These are phyloP conservation scores for Ascochyta viciae-villosae DNA, from an alignment of 2,329 filamentous ascomycete species.

Conservation along the genomic window DNA sequence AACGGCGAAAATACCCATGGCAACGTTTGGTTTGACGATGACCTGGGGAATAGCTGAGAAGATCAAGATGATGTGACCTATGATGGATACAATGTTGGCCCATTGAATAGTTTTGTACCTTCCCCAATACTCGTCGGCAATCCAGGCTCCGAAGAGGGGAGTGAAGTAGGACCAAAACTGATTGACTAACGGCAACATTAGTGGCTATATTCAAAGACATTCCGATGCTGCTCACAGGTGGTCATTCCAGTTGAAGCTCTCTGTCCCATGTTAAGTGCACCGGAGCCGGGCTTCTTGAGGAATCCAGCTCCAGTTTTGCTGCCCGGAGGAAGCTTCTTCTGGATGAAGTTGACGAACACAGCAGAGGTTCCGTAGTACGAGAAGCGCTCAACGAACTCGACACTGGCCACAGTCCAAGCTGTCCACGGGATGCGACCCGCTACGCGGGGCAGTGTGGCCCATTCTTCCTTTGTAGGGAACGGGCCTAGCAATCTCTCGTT, in stretches of 20 bases:
- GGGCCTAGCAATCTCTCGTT: slow-evolving; percentile 30
- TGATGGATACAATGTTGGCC: slow-evolving; percentile 65
- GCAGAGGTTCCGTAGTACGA: slow-evolving; percentile 49
- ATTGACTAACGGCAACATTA: slow-evolving; percentile 48
- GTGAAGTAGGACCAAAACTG: slow-evolving; percentile 65
- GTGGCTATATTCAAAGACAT: background rate
- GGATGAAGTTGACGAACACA: slow-evolving; percentile 50
- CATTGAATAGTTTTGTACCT: slow-evolving; percentile 66
- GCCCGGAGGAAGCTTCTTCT: slow-evolving; percentile 40
- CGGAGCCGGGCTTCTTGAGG: slow-evolving; percentile 41
- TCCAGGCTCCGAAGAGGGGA: slow-evolving; percentile 64
- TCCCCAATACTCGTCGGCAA: slow-evolving; percentile 67
- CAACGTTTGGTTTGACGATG: slow-evolving; percentile 57
- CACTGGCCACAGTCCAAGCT: slow-evolving; percentile 45
- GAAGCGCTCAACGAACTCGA: slow-evolving; percentile 48
- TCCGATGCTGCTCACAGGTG: slow-evolving; percentile 43
- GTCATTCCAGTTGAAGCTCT: slow-evolving; percentile 60
- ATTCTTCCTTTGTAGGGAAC: slow-evolving; percentile 47
- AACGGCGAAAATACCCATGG: slow-evolving; percentile 61
- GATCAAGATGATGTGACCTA: slow-evolving; percentile 63
- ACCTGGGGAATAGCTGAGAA: slow-evolving; percentile 62
- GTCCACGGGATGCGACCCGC: slow-evolving; percentile 45
- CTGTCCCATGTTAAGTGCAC: slow-evolving; percentile 64
- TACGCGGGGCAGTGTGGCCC: slow-evolving; percentile 46
- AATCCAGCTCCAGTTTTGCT: slow-evolving; percentile 47